These are phyloP conservation scores for Lavandula angustifolia DNA, from an alignment of 257 asterid genomes.

Conservation along the genomic window DNA sequence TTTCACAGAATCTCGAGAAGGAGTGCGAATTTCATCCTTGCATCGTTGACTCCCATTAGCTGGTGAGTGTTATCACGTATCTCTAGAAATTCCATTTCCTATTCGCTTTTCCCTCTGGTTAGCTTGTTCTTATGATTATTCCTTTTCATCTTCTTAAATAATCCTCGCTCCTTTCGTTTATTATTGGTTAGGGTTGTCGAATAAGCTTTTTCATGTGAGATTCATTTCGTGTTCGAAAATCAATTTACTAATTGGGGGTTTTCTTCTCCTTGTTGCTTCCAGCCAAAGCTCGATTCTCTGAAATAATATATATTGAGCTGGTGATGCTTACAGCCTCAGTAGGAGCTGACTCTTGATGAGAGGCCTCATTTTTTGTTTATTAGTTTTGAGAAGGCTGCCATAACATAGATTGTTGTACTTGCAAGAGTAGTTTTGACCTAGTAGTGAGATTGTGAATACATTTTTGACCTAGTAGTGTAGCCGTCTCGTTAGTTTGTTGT, in stretches of 20 bases:
- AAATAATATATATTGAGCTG: slow-evolving; percentile 30
- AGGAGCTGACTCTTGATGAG: slow-evolving; percentile 52
- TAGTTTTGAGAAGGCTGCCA: slow-evolving; percentile 39
- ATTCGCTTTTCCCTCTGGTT: slow-evolving; percentile 30
- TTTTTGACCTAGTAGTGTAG: slow-evolving; percentile 33
- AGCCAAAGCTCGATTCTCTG: neutral
- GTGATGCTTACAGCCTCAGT: slow-evolving; percentile 41
- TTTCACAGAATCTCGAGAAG: slow-evolving; percentile 29
- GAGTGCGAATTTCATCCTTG: slow-evolving; percentile 17
- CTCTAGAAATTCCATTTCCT: slow-evolving; percentile 31
- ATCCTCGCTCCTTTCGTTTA: slow-evolving; percentile 3
- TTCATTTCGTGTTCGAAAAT: slow-evolving; percentile 28
- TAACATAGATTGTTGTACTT: slow-evolving; percentile 31
- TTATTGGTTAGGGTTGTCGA: too few relatives aligned
- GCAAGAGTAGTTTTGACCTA: slow-evolving; percentile 40
- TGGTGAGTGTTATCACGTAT: slow-evolving; percentile 19
- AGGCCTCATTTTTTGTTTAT: slow-evolving; percentile 44
- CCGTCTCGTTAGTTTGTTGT: slow-evolving; percentile 27
- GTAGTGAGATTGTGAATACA: slow-evolving; percentile 38
- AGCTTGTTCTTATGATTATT: slow-evolving; percentile 40
- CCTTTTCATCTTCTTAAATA: slow-evolving; percentile 21
- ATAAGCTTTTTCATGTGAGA: neutral
- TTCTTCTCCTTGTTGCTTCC: slow-evolving; percentile 21
- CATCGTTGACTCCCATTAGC: neutral
- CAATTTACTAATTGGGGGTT: slow-evolving; percentile 33